phyloP scores from a whole-genome alignment of 768 basidiomycete species.

The Heimioporus sp. region DNA sequence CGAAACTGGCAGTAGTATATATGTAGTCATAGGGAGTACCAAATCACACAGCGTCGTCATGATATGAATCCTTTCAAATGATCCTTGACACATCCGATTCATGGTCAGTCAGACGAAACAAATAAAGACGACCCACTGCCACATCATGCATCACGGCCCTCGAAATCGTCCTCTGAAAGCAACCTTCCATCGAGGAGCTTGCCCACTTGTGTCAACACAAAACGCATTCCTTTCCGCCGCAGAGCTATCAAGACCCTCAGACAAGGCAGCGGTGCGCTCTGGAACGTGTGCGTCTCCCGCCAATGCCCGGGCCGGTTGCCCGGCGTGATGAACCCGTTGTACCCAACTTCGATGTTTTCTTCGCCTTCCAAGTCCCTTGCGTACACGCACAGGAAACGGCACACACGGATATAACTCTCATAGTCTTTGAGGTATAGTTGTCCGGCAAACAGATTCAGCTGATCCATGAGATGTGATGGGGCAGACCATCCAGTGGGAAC shows the following conservation, averaged over 20 bases:
- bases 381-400: not conserved
- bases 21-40: no score
- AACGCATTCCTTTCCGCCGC: conserved; percentile 39
- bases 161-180: conserved; percentile 24
- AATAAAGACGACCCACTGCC: not conserved
- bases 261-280: conserved; percentile 30
- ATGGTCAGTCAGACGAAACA: no score
- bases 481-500: not conserved
- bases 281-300: conserved; percentile 25
- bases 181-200: conserved; percentile 31
- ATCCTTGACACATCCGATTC: no score
- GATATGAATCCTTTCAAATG: no score
- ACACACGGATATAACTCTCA: not conserved
- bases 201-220: conserved; percentile 38
- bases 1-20: no score
- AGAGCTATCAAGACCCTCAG: conserved; percentile 16
- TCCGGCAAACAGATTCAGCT: not conserved
- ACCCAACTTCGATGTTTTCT: not conserved
- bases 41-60: no score
- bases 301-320: not conserved
- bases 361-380: not conserved
- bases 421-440: conserved; percentile 2
- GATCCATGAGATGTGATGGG: not conserved
- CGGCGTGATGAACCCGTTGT: not conserved
- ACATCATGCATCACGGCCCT: not conserved